Evolutionary conservation across 495 filamentous ascomycete genomes (phyloP), one percentile per base, ranked within the genome.

Genomic region (Penicillium arizonense): DNA sequence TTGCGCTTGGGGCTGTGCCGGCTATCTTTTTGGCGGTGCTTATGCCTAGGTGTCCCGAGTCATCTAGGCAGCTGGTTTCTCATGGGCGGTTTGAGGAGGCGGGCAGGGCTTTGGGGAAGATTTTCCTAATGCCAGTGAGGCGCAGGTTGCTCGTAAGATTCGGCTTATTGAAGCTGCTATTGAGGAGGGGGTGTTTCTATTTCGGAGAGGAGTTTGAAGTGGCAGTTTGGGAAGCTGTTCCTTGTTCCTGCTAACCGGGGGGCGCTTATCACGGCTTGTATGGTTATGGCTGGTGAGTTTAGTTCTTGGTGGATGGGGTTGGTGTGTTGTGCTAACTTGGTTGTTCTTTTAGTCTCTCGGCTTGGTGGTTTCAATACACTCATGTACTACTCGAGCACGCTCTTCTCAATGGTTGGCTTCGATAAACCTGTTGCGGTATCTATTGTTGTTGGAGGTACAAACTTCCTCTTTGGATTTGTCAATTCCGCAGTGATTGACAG

Each of bases 351-450:
- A 24, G 73, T 77, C 44, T 63, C 55, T 13, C 76, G 78, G 50
- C 58, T 79, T 9, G 56, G 61, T 14, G 76, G 76, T 7, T 78
- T 78, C 66, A 77, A 78, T 57, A 68, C 67, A 2, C 57, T 79
- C 10, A 76, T 77, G 72, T 76, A 76, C 62, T 80, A 80, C 52
- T 76, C 75, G 4, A 66, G 76, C 1, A 80, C 75, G 1, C 67
- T 82, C 0, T 82, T 82, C 52, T 67, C 69, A 4, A 67, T 77
- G 2, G 79, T 82, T 23, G 79, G 79, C 5, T 81, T 82, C 56
- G 51, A 51, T 16, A 76, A 80, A 37, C 70, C 79, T 3, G 70
- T 72, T 0, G 77, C 78, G 2, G 78, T 81, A 5, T 72, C 74
- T 4, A 71, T 72, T 18, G 72, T 77, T 23, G 70, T 82, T 24